A percentile compares a stretch with the other conserved stretches of the same genome.
Evolutionary conservation across 2,329 filamentous ascomycete genomes (phyloP).

Genomic region (Calonectria crousiana): DNA sequence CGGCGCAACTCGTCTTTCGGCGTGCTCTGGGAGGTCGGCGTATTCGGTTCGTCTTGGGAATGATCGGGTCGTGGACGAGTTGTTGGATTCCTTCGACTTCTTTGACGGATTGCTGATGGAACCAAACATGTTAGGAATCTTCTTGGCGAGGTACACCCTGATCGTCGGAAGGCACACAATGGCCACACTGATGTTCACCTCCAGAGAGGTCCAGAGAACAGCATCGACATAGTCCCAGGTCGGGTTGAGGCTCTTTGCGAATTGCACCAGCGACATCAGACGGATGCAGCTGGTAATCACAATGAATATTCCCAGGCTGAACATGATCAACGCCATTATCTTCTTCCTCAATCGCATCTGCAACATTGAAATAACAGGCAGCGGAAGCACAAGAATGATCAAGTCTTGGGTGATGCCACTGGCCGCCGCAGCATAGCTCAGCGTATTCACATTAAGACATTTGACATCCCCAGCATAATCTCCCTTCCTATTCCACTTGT

Average conservation of each 20-base stretch:
- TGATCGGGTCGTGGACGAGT: not conserved
- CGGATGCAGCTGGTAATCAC: not conserved
- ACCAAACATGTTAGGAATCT: not conserved
- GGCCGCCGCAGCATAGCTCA: not conserved
- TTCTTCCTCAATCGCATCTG: not conserved
- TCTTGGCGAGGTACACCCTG: not conserved
- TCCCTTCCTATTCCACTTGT: not conserved
- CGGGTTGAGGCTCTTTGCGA: slow-evolving; percentile 2
- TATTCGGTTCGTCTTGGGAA: not conserved
- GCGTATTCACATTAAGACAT: not conserved
- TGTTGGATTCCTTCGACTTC: not conserved
- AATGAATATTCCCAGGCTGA: not conserved
- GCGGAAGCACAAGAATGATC: not conserved
- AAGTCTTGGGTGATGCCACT: not conserved
- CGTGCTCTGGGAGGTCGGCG: not conserved
- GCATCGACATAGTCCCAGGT: slow-evolving; percentile 3
- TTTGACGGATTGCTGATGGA: not conserved
- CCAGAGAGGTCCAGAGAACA: not conserved
- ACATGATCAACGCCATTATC: not conserved
- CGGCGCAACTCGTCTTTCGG: not conserved
- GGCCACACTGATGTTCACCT: not conserved
- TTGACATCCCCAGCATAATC: not conserved
- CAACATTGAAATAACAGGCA: not conserved
- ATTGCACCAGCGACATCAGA: not conserved
- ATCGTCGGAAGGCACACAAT: not conserved